Conservation (phyloP, 2,329 filamentous ascomycete genomes). For the Neonectria ditissima region DNA sequence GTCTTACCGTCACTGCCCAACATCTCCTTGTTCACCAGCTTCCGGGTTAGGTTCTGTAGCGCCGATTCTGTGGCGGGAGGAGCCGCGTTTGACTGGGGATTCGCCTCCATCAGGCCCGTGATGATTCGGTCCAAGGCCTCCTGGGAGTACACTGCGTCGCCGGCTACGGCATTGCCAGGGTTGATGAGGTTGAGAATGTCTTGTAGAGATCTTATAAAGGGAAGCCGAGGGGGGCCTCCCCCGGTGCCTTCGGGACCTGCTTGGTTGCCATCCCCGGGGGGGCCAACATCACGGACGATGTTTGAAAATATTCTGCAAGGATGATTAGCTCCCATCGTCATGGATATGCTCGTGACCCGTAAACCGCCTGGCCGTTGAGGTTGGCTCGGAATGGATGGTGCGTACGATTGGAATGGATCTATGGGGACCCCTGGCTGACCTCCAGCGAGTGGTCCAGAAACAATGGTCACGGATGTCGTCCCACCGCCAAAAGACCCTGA, state of each 20-base stretch:
- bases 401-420: conserved; percentile 64
- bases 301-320: conserved; percentile 59
- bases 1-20: conserved; percentile 73
- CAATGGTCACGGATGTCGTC: conserved; percentile 62
- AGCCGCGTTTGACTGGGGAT: conserved; percentile 79
- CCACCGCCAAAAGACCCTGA: conserved; percentile 54
- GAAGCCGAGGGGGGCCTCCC: conserved; percentile 40
- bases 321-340: conserved; percentile 49
- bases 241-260: conserved; percentile 33
- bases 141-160: conserved; percentile 90
- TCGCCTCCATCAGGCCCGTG: conserved; percentile 87
- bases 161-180: conserved; percentile 65
- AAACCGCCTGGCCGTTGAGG: conserved; percentile 31
- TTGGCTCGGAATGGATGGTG: conserved; percentile 32
- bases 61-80: conserved; percentile 82
- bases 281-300: conserved; percentile 55
- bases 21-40: conserved; percentile 76
- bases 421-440: conserved; percentile 28
- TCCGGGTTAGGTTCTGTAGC: conserved; percentile 79
- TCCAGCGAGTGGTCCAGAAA: conserved; percentile 51
- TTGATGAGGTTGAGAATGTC: conserved; percentile 67
- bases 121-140: conserved; percentile 92
- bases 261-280: conserved; percentile 46
- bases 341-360: conserved; percentile 35
- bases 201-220: conserved; percentile 57